These are phyloP conservation scores for Schwanniomyces sp. DNA, from an alignment of 805 yeast species.

Conservation along the genomic window DNA sequence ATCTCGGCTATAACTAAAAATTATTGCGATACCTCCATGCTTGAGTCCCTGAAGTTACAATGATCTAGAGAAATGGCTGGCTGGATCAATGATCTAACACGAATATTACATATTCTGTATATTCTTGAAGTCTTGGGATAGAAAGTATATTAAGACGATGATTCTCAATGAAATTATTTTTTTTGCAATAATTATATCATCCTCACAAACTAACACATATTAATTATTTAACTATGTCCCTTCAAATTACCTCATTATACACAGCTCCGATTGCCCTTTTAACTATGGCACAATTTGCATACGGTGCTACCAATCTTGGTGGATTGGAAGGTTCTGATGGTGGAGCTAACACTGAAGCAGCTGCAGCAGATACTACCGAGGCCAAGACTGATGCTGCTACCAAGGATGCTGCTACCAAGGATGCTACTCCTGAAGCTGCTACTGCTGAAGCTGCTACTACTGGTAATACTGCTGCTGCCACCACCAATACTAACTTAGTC, in stretches of 20 bases:
- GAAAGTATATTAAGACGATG: not conserved
- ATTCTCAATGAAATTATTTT: not conserved
- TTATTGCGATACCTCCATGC: not conserved
- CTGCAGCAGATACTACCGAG: slow-evolving; percentile 1
- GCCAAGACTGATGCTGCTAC: slow-evolving; percentile 3
- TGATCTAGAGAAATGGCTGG: not conserved
- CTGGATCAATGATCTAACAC: not conserved
- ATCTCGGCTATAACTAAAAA: not conserved
- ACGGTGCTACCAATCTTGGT: slow-evolving; percentile 13
- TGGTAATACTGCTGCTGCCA: too few relatives aligned
- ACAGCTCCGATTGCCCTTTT: slow-evolving; percentile 4
- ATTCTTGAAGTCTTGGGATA: not conserved
- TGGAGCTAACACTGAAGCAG: not conserved
- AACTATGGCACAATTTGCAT: slow-evolving; percentile 7
- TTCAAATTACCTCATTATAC: slow-evolving; percentile 7
- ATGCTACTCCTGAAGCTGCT: slow-evolving; percentile 4
- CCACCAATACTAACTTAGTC: not conserved
- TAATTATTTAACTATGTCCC: slow-evolving; percentile 15
- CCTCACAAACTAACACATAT: not conserved
- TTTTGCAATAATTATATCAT: not conserved
- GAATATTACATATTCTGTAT: not conserved
- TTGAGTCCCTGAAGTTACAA: not conserved
- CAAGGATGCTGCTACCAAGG: not conserved
- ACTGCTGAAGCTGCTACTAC: slow-evolving; percentile 7
- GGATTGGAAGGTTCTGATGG: slow-evolving; percentile 11